These are phyloP conservation scores for Paracorniculantispora psalliotae DNA, from an alignment of 2,329 filamentous ascomycete genomes.

Conservation along the genomic window DNA sequence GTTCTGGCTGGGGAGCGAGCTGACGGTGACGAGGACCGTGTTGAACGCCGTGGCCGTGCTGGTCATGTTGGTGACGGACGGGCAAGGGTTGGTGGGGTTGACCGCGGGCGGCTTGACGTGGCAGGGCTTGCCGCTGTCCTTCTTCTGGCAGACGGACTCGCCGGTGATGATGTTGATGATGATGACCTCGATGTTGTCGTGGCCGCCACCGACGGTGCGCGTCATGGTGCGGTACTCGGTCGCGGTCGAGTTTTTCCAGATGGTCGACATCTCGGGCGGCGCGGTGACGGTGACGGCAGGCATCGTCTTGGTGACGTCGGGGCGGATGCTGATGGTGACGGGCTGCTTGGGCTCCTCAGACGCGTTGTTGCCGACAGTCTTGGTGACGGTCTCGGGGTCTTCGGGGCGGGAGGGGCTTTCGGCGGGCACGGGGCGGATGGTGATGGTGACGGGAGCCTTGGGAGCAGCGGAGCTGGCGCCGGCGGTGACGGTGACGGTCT, in stretches of 20 bases:
- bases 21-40: slow-evolving; percentile 30
- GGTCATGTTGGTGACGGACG: slow-evolving; percentile 22
- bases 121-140: slow-evolving; percentile 26
- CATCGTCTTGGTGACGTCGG: neutral
- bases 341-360: neutral
- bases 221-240: slow-evolving; percentile 22
- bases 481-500: slow-evolving; percentile 17
- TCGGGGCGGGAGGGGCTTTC: neutral
- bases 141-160: slow-evolving; percentile 23
- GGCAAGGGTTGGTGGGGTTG: slow-evolving; percentile 19
- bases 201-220: slow-evolving; percentile 20
- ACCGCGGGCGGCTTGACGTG: slow-evolving; percentile 14
- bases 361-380: slow-evolving; percentile 5
- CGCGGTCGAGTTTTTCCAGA: slow-evolving; percentile 15
- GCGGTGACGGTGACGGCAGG: slow-evolving; percentile 22
- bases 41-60: slow-evolving; percentile 32
- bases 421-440: neutral
- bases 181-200: slow-evolving; percentile 27
- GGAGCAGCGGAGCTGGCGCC: neutral
- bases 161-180: slow-evolving; percentile 28
- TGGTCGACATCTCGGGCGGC: slow-evolving; percentile 16
- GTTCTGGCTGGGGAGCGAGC: neutral
- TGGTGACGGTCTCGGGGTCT: neutral
- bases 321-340: neutral
- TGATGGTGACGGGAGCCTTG: neutral